Evolutionary conservation across 805 yeast species (phyloP).

Genomic region (Ogataea naganishii): DNA sequence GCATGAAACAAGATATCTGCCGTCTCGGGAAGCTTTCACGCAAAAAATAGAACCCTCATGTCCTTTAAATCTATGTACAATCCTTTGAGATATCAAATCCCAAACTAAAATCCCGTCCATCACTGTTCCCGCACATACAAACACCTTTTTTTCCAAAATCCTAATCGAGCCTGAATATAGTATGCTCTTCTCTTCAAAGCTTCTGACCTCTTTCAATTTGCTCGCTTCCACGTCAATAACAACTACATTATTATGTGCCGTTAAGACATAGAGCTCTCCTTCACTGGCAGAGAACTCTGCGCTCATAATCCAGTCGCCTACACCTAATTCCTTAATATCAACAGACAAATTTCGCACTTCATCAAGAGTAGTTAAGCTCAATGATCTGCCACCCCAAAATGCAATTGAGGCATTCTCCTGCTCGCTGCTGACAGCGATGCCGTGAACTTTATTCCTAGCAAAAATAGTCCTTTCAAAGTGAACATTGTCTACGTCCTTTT

Average conservation of each 20-base stretch:
- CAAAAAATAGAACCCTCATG: constrained; percentile 93
- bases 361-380: constrained; percentile 31
- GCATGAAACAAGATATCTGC: constrained; percentile 60
- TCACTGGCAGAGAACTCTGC: constrained; percentile 38
- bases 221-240: constrained; percentile 21
- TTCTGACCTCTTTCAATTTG: constrained; percentile 21
- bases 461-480: constrained; percentile 40
- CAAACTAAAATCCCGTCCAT: constrained; percentile 81
- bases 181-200: constrained; percentile 68
- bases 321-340: constrained; percentile 33
- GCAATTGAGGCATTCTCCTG: constrained; percentile 24
- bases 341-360: constrained; percentile 16
- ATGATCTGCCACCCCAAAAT: constrained; percentile 68
- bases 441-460: constrained; percentile 73
- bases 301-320: constrained; percentile 76
- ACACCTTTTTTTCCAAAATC: constrained; percentile 32
- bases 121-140: constrained; percentile 87
- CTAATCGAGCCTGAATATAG: constrained; percentile 79
- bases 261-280: constrained; percentile 42
- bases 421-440: constrained; percentile 36
- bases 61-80: constrained; percentile 49
- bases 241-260: constrained; percentile 71
- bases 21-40: constrained; percentile 51
- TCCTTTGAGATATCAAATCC: constrained; percentile 38
- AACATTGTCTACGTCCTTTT: constrained; percentile 17